These are phyloP conservation scores for Hyparrhenia diplandra DNA, from an alignment of 176 grass and related monocot genomes.

Conservation along the genomic window DNA sequence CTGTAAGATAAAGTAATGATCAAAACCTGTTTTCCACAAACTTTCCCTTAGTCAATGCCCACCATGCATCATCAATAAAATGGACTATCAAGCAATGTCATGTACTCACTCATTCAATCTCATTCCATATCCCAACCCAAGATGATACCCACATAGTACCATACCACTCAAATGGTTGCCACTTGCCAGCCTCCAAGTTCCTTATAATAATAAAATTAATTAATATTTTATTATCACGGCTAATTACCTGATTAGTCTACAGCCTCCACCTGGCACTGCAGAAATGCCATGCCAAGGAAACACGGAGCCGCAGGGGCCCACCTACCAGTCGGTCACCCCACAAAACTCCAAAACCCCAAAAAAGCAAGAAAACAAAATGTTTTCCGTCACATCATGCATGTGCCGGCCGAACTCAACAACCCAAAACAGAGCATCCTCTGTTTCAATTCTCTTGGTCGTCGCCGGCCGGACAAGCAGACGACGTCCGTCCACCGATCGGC, in stretches of 20 bases:
- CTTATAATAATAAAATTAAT: not conserved
- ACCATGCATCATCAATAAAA: too few relatives aligned
- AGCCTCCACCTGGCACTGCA: conserved; percentile 33
- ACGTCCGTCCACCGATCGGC: not conserved
- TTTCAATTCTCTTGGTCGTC: not conserved
- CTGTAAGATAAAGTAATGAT: too few relatives aligned
- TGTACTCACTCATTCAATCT: too few relatives aligned
- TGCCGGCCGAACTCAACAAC: not conserved
- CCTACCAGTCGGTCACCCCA: conserved; percentile 18
- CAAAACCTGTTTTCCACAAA: too few relatives aligned
- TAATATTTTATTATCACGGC: conserved; percentile 1
- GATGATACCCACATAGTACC: too few relatives aligned
- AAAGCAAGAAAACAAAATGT: conserved; percentile 11
- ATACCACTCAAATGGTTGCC: too few relatives aligned
- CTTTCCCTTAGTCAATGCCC: too few relatives aligned
- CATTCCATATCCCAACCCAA: too few relatives aligned
- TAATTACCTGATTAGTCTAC: conserved; percentile 36
- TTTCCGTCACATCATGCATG: conserved; percentile 2
- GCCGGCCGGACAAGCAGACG: too few relatives aligned
- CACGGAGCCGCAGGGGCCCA: conserved; percentile 14
- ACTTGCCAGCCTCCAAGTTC: not conserved
- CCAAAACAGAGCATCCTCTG: conserved; percentile 16
- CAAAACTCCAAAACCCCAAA: not conserved
- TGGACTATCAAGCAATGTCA: too few relatives aligned
- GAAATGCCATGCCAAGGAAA: conserved; percentile 34